A percentile compares a stretch with the other conserved stretches of the same genome.
Conservation (phyloP, 2,329 filamentous ascomycete species). For the Paraconiothyrium brasiliense region DNA sequence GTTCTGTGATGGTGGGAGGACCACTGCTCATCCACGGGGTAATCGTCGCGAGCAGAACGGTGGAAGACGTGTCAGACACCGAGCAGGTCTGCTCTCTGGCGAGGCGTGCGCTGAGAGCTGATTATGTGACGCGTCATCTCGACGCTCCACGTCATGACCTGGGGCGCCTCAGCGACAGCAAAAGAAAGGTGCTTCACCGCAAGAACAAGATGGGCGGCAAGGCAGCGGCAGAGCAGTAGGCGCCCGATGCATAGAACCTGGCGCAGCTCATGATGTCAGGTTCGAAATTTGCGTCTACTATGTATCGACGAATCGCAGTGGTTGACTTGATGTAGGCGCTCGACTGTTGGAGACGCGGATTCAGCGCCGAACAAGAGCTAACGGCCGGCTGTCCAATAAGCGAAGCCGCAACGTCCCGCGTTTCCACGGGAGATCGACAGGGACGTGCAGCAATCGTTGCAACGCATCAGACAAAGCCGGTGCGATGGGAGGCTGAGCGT, state of each 20-base stretch:
- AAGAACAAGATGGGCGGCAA: neutral
- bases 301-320: conserved; percentile 2
- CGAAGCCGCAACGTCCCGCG: conserved; percentile 1
- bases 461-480: neutral
- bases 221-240: neutral
- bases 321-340: conserved; percentile 4
- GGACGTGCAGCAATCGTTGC: conserved; percentile 14
- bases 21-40: neutral
- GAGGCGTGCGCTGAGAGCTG: neutral
- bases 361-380: conserved; percentile 1
- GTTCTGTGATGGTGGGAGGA: neutral
- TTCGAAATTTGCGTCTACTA: neutral
- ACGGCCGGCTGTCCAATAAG: conserved; percentile 7
- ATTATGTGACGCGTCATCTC: conserved; percentile 13
- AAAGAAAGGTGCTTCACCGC: neutral
- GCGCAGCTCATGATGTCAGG: conserved; percentile 8
- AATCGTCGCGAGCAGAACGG: neutral
- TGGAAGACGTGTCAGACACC: neutral
- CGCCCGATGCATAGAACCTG: neutral
- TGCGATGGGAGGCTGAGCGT: neutral
- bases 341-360: neutral
- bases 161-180: neutral
- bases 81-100: neutral
- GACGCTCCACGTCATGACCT: neutral
- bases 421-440: conserved; percentile 12